Evolutionary conservation across 2,329 filamentous ascomycete genomes (phyloP).

Genomic region (Clathrospora elynae): DNA sequence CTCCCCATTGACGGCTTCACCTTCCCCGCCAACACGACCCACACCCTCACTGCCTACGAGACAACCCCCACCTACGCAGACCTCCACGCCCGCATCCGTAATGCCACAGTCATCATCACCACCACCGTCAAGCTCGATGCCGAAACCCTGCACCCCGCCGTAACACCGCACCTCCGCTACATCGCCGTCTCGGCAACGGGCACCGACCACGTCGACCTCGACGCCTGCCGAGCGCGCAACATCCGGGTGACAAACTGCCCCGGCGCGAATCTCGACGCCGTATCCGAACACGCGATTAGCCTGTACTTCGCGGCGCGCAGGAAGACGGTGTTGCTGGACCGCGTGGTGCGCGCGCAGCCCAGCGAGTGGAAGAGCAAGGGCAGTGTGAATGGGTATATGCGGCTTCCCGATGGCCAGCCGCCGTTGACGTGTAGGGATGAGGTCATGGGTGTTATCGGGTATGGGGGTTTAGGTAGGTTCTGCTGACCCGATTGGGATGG

Average conservation of each 20-base stretch:
- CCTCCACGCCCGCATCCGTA: slow-evolving; percentile 50
- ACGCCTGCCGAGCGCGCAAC: slow-evolving; percentile 50
- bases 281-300: slow-evolving; percentile 58
- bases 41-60: slow-evolving; percentile 50
- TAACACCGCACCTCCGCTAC: slow-evolving; percentile 52
- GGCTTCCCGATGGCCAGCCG: slow-evolving; percentile 44
- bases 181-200: slow-evolving; percentile 56
- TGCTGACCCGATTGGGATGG: slow-evolving; percentile 11
- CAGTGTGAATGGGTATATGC: slow-evolving; percentile 41
- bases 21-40: slow-evolving; percentile 45
- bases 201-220: slow-evolving; percentile 55
- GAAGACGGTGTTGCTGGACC: slow-evolving; percentile 45
- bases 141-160: slow-evolving; percentile 44
- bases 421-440: slow-evolving; percentile 57
- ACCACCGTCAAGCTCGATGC: slow-evolving; percentile 51
- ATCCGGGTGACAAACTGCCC: slow-evolving; percentile 56
- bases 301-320: slow-evolving; percentile 56
- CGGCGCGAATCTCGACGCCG: slow-evolving; percentile 55
- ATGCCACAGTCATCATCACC: slow-evolving; percentile 55
- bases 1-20: slow-evolving; percentile 45
- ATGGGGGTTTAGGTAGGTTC: slow-evolving; percentile 53
- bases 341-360: slow-evolving; percentile 31
- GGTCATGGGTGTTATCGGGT: slow-evolving; percentile 57
- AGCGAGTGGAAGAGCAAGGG: slow-evolving; percentile 51
- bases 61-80: slow-evolving; percentile 32